Evolutionary conservation across 1,284 basidiomycete genomes (phyloP).

Genomic region (Marasmius sp.): DNA sequence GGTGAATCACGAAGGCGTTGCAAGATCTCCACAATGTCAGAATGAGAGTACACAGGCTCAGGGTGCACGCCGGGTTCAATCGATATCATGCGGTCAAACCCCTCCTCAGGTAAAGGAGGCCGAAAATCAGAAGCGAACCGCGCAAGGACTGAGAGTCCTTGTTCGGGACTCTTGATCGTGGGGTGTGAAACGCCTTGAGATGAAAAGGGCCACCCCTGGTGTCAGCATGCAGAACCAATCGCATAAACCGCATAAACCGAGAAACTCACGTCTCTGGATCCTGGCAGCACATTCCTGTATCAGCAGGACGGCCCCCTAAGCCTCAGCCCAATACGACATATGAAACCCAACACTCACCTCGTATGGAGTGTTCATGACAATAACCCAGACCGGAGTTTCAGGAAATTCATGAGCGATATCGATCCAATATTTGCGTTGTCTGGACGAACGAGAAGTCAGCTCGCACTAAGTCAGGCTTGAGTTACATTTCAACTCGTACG

Average conservation of each 20-base stretch:
- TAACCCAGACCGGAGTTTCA: slow-evolving; percentile 59
- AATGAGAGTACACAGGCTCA: slow-evolving; percentile 44
- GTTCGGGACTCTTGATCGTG: slow-evolving; percentile 59
- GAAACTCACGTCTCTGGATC: slow-evolving; percentile 45
- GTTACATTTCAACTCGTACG: slow-evolving; percentile 39
- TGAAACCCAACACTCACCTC: slow-evolving; percentile 47
- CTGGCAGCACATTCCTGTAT: slow-evolving; percentile 53
- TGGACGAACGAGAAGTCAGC: slow-evolving; percentile 22
- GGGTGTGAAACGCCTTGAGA: slow-evolving; percentile 62
- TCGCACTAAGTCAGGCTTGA: not conserved
- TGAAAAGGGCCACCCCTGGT: slow-evolving; percentile 6
- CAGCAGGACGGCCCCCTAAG: slow-evolving; percentile 16
- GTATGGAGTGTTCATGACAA: slow-evolving; percentile 73
- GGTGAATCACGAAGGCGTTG: slow-evolving; percentile 46
- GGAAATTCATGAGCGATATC: slow-evolving; percentile 64
- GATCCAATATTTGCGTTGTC: slow-evolving; percentile 72
- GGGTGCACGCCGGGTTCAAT: slow-evolving; percentile 44
- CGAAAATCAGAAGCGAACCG: slow-evolving; percentile 59
- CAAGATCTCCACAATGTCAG: slow-evolving; percentile 53
- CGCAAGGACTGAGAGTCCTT: slow-evolving; percentile 55
- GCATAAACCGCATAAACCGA: slow-evolving; percentile 9
- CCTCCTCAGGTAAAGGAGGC: slow-evolving; percentile 55
- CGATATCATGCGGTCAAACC: slow-evolving; percentile 57
- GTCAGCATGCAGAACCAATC: slow-evolving; percentile 13
- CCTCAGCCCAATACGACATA: slow-evolving; percentile 4